A percentile compares a stretch with the other conserved stretches of the same genome.
Evolutionary conservation across 306 rosid genomes (phyloP).

Genomic region (Vigna nakashimae): DNA sequence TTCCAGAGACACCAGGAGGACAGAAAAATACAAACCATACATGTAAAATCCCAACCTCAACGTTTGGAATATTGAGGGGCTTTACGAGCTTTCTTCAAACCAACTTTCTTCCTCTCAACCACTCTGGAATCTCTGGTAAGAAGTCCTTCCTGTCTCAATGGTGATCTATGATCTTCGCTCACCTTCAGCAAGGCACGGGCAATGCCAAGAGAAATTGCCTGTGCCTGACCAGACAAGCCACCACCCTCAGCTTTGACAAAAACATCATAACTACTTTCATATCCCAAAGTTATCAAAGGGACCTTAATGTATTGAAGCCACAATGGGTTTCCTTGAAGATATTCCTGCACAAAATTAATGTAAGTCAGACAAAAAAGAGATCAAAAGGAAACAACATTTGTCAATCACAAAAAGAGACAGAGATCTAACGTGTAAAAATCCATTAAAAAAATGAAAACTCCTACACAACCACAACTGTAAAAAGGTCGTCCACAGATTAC

Average conservation of each 20-base stretch:
- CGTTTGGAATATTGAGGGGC: constrained; percentile 98
- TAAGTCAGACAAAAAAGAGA: constrained; percentile 35
- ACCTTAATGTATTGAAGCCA: constrained; percentile 88
- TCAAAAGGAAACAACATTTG: constrained; percentile 5
- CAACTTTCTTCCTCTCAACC: constrained; percentile 96
- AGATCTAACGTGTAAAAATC: constrained; percentile 2
- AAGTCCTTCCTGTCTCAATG: constrained; percentile 86
- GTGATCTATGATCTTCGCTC: constrained; percentile 79
- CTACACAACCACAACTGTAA: not conserved
- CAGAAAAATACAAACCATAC: constrained; percentile 29
- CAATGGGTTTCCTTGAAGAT: constrained; percentile 94
- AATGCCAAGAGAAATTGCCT: constrained; percentile 92
- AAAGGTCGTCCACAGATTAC: not conserved
- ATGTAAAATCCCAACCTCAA: constrained; percentile 53
- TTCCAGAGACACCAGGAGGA: constrained; percentile 27
- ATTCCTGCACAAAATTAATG: constrained; percentile 61
- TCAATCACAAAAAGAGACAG: not conserved
- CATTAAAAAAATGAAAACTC: not conserved
- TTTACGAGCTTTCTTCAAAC: constrained; percentile 98
- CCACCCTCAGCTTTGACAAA: constrained; percentile 95
- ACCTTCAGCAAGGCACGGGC: constrained; percentile 95
- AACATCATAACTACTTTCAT: constrained; percentile 83
- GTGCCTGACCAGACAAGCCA: constrained; percentile 97
- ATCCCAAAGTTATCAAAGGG: constrained; percentile 80
- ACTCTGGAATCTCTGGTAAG: constrained; percentile 94